Percentiles rank a stretch among this genome's conserved stretches.
Conservation (phyloP, 1,284 basidiomycete species). For the Rugosomyces carneus region DNA sequence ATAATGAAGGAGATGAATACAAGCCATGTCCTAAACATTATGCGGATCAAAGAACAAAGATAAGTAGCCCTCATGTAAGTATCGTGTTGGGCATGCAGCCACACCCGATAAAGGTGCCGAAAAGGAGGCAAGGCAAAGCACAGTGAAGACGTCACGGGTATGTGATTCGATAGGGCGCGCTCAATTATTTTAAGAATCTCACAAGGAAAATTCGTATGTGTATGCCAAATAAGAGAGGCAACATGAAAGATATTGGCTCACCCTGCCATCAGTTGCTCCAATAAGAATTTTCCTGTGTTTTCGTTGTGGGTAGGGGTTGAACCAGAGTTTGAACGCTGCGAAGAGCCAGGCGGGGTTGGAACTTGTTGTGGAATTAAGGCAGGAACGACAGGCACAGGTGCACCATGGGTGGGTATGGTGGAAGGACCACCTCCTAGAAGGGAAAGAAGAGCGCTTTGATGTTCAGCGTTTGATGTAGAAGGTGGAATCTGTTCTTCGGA, state of each 20-base stretch:
- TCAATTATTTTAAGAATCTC: neutral
- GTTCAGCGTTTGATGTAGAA: constrained; percentile 44
- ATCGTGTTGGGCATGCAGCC: constrained; percentile 9
- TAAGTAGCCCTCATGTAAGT: constrained; percentile 5
- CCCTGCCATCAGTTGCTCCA: constrained; percentile 78
- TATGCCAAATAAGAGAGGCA: neutral
- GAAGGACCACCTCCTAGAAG: constrained; percentile 50
- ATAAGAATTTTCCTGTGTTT: constrained; percentile 62
- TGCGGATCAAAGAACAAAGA: constrained; percentile 4
- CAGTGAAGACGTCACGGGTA: neutral
- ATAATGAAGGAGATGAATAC: constrained; percentile 11
- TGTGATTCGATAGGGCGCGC: constrained; percentile 4
- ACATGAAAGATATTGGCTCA: constrained; percentile 34
- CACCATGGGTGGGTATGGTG: constrained; percentile 20
- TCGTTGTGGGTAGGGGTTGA: constrained; percentile 45
- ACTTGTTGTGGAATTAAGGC: constrained; percentile 44
- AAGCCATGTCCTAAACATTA: constrained; percentile 1
- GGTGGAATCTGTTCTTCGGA: constrained; percentile 42
- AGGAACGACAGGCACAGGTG: constrained; percentile 21
- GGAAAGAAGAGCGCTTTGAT: constrained; percentile 68
- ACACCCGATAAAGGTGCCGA: neutral
- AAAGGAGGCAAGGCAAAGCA: constrained; percentile 1
- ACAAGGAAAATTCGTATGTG: neutral
- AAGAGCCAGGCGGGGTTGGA: constrained; percentile 62
- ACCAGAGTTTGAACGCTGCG: constrained; percentile 49